Evolutionary conservation across 2,329 filamentous ascomycete genomes (phyloP), one percentile per base, ranked within the genome.

Genomic region (Akanthomyces uredinophilus): DNA sequence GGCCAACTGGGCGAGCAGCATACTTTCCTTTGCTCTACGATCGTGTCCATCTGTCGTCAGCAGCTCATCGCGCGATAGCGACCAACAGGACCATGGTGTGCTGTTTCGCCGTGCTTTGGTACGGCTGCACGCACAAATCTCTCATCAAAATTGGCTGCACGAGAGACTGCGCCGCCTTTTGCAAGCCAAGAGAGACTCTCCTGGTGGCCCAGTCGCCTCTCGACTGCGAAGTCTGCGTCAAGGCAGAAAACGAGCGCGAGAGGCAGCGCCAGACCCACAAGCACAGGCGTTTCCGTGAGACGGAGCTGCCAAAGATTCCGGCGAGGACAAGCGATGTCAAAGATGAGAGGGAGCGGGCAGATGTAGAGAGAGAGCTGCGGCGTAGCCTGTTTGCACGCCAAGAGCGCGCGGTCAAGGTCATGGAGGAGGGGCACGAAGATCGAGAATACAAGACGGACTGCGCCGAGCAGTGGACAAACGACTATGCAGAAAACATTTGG

Each of bases 131-230:
- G 18, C 71, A 74, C 62, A 65, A 52, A 50, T 65, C 22, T 18
- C 64, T 72, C 20, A 65, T 65, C 64, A 72, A 72, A 60, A 50
- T 72, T 27, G 68, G 67, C 44, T 74, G 72, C 67, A 70, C 68
- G 3, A 52, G 47, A 3, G 20, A 58, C 50, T 73, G 72, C 68
- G 41, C 63, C 2, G 61, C 27, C 10, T 62, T 72, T 4, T 73
- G 72, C 53, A 20, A 62, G 5, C 70, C 72, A 53, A 13, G 13
- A 6, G 43, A 49, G 16, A 41, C 29, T 8, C 13, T 58, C 6
- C 5, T 56, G 18, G 18, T 29, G 5, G 24, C 24, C 41, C 22
- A 24, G 18, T 46, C 13, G 24, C n/a, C 5, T 3, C 35, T 56
- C 13, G 1, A 1, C 24, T 56, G 53, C 41, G 11, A 11, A 5